Evolutionary conservation across 2,329 filamentous ascomycete species (phyloP), one percentile per base, ranked within the genome.

Genomic region (Ploettnerulaceae sp.): DNA sequence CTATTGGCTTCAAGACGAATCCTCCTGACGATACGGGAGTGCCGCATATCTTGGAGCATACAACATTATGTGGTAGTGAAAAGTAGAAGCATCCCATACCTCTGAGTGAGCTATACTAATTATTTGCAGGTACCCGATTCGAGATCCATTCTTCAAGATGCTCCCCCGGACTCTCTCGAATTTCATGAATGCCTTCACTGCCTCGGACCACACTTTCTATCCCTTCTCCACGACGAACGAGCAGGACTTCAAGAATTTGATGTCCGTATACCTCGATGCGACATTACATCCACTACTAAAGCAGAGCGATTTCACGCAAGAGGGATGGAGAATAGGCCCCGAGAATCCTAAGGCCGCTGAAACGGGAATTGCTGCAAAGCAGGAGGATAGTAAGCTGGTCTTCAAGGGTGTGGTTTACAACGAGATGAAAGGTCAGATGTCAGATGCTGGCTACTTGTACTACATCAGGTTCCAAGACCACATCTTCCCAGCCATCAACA

Each of bases 101-200:
- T 28, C 37, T 18, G 33, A 37, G 38, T 34, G 36, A 45, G 26
- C 32, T 48, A 53, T 55, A 46, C 65, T 69, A 48, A 70, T 49
- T 36, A n/a, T 12, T 35, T 48, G 41, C 63, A 91, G 87, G 66
- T 95, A 90, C 64, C 93, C 93, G n/a, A 91, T 98, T 48, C 88
- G 93, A 52, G 93, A 98, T 63, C 93, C 93, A 0, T 98, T 98
- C 74, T 98, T 98, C 75, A 98, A 97, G 77, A 98, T 98, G 93
- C 78, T 98, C 20, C 93, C 93, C 17, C 82, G 93, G 58, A 96
- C 93, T 4, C 76, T 98, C n/a, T 96, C 93, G 55, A 98, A 97
- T 69, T 98, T 96, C 64, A 98, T 98, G 93, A 98, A 98, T 67
- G 93, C 93, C 51, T 95, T 97, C 65, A 98, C 93, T 32, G 89